These are phyloP conservation scores for Buxus sempervirens DNA, from an alignment of 164 flowering plant genomes.

Conservation along the genomic window DNA sequence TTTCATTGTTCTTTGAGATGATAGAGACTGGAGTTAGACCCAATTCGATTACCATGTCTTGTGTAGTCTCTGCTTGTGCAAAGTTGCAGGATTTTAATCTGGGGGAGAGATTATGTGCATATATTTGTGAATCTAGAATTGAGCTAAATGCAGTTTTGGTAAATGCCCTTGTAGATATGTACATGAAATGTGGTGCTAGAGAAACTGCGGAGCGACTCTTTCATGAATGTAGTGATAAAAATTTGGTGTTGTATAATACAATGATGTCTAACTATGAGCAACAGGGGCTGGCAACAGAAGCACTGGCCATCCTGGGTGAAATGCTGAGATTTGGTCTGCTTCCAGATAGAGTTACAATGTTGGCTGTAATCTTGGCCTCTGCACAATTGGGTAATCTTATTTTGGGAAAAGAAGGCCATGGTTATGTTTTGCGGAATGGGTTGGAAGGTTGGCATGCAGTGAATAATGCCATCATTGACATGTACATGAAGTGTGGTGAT, in stretches of 20 bases:
- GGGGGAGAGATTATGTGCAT: slow-evolving; percentile 33
- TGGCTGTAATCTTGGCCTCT: slow-evolving; percentile 42
- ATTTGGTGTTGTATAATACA: background rate
- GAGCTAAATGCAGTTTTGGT: slow-evolving; percentile 34
- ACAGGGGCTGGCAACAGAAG: background rate
- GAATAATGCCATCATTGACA: slow-evolving; percentile 46
- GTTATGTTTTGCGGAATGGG: slow-evolving; percentile 40
- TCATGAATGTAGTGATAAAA: background rate
- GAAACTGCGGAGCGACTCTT: slow-evolving; percentile 6
- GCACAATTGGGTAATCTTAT: slow-evolving; percentile 30
- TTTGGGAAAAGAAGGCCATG: slow-evolving; percentile 42
- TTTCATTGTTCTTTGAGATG: slow-evolving; percentile 56
- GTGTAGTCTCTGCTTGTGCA: slow-evolving; percentile 56
- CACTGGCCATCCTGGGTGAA: slow-evolving; percentile 8
- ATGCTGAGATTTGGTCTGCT: slow-evolving; percentile 32
- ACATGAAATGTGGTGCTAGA: slow-evolving; percentile 51
- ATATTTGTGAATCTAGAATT: slow-evolving; percentile 30
- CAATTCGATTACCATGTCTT: slow-evolving; percentile 54
- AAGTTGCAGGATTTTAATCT: slow-evolving; percentile 45
- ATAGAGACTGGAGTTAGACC: slow-evolving; percentile 35
- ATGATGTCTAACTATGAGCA: background rate
- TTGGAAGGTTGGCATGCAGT: slow-evolving; percentile 41
- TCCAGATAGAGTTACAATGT: slow-evolving; percentile 52
- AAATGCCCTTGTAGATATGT: slow-evolving; percentile 63
- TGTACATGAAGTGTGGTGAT: slow-evolving; percentile 57